Conservation (phyloP, 192 early-diverging fungal genomes). For the Linnemannia hyalina region DNA sequence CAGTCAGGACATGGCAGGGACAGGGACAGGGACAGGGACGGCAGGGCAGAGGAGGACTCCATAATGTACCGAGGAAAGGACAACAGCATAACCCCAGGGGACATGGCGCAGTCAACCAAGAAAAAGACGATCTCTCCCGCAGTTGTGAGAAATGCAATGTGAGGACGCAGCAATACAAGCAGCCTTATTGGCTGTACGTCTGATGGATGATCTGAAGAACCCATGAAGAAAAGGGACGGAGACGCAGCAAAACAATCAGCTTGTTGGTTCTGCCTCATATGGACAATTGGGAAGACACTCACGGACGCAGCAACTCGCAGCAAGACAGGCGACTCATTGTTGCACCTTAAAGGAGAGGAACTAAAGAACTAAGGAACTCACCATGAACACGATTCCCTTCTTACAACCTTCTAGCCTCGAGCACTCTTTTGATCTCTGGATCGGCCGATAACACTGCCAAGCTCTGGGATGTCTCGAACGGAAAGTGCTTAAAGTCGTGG, state of each 20-base stretch:
- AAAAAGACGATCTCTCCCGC: neutral
- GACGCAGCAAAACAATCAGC: no score
- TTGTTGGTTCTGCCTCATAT: no score
- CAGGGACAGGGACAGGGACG: neutral
- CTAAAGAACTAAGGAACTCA: neutral
- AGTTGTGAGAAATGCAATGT: neutral
- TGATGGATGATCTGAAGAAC: neutral
- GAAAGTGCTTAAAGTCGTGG: conserved; percentile 93
- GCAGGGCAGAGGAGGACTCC: neutral
- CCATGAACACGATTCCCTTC: neutral
- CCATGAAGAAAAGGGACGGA: neutral
- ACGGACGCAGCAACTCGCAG: no score
- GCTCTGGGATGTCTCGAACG: conserved; percentile 94
- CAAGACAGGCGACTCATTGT: no score
- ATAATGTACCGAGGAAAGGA: neutral
- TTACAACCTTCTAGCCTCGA: conserved; percentile 63
- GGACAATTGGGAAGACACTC: no score
- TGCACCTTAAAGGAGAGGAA: no score
- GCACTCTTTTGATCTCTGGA: conserved; percentile 86
- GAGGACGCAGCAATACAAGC: neutral
- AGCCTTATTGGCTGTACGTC: neutral
- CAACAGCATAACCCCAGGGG: neutral
- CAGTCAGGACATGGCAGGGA: neutral
- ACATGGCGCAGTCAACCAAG: neutral
- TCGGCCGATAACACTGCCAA: conserved; percentile 93